A percentile compares a stretch with the other conserved stretches of the same genome.
These are phyloP conservation scores for Chaetomium cochliodes DNA, from an alignment of 495 filamentous ascomycete genomes.

Conservation along the genomic window DNA sequence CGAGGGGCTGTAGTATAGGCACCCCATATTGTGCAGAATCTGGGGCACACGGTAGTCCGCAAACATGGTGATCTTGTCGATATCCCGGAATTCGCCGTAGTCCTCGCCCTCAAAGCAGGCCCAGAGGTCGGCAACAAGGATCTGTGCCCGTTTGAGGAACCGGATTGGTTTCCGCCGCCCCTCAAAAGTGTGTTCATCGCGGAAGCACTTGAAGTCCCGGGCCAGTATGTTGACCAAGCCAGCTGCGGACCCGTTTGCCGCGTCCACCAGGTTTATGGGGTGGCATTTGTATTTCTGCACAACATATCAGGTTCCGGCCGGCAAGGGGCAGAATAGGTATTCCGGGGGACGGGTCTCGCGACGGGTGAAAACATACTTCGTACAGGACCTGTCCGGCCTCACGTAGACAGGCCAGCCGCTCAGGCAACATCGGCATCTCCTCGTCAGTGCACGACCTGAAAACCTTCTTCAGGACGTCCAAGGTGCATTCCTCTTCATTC, in stretches of 20 bases:
- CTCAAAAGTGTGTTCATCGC: slow-evolving; percentile 73
- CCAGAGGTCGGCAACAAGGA: slow-evolving; percentile 93
- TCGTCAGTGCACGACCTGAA: slow-evolving; percentile 86
- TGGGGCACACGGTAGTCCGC: slow-evolving; percentile 97
- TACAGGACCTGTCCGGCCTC: slow-evolving; percentile 83
- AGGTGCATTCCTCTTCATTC: slow-evolving; percentile 70
- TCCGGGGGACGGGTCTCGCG: not conserved
- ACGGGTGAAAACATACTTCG: slow-evolving; percentile 57
- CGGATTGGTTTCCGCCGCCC: slow-evolving; percentile 65
- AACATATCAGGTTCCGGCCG: slow-evolving; percentile 18
- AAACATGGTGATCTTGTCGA: slow-evolving; percentile 96
- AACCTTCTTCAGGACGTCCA: slow-evolving; percentile 69
- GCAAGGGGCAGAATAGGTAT: slow-evolving; percentile 1
- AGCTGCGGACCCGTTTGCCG: slow-evolving; percentile 76
- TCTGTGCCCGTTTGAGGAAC: slow-evolving; percentile 91
- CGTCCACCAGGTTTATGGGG: slow-evolving; percentile 70
- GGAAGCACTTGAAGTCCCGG: slow-evolving; percentile 78
- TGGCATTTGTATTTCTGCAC: slow-evolving; percentile 73
- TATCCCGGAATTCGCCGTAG: slow-evolving; percentile 84
- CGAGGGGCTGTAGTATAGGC: slow-evolving; percentile 76
- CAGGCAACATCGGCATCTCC: slow-evolving; percentile 78
- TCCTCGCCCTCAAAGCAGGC: slow-evolving; percentile 81
- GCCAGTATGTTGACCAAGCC: slow-evolving; percentile 79
- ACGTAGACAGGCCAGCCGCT: slow-evolving; percentile 74
- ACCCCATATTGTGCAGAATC: slow-evolving; percentile 81